Conservation (phyloP, 202 grass and related monocot species). For the Zizania palustris region DNA sequence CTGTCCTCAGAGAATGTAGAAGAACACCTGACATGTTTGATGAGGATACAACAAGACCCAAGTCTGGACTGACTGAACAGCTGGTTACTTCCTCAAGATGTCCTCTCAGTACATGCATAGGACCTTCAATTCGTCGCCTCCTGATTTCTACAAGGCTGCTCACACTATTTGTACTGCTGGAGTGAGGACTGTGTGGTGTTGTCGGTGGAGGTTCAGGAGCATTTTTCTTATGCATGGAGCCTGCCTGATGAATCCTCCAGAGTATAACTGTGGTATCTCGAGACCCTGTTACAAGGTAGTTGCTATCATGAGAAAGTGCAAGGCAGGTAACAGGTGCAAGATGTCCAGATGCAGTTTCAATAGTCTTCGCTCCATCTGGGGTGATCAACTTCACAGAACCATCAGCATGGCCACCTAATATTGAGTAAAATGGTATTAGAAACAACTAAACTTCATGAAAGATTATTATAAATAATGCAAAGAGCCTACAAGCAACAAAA, state of each 20-base stretch:
- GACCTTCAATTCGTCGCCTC: slow-evolving; percentile 76
- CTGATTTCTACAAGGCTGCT: slow-evolving; percentile 58
- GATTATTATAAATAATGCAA: slow-evolving; percentile 20
- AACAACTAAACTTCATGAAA: slow-evolving; percentile 16
- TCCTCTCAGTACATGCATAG: slow-evolving; percentile 92
- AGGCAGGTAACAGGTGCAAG: slow-evolving; percentile 87
- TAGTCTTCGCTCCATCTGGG: slow-evolving; percentile 80
- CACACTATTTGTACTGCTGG: slow-evolving; percentile 51
- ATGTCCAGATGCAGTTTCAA: slow-evolving; percentile 90
- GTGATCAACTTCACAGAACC: slow-evolving; percentile 87
- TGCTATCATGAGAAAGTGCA: slow-evolving; percentile 78
- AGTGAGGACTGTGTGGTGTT: slow-evolving; percentile 67
- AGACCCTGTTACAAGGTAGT: slow-evolving; percentile 91
- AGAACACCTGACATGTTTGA: slow-evolving; percentile 77
- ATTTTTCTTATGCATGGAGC: slow-evolving; percentile 67
- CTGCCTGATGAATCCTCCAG: slow-evolving; percentile 75
- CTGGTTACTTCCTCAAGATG: slow-evolving; percentile 87
- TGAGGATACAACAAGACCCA: slow-evolving; percentile 83
- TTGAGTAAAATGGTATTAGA: slow-evolving; percentile 47
- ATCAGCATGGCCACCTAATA: slow-evolving; percentile 91
- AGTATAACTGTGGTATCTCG: slow-evolving; percentile 89
- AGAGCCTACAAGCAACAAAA: slow-evolving; percentile 3
- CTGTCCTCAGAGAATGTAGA: slow-evolving; percentile 92
- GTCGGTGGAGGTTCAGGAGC: slow-evolving; percentile 60
- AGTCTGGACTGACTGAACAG: slow-evolving; percentile 86